phyloP scores from a whole-genome alignment of 208 protist genomes.

The Naegleria gruberi region DNA sequence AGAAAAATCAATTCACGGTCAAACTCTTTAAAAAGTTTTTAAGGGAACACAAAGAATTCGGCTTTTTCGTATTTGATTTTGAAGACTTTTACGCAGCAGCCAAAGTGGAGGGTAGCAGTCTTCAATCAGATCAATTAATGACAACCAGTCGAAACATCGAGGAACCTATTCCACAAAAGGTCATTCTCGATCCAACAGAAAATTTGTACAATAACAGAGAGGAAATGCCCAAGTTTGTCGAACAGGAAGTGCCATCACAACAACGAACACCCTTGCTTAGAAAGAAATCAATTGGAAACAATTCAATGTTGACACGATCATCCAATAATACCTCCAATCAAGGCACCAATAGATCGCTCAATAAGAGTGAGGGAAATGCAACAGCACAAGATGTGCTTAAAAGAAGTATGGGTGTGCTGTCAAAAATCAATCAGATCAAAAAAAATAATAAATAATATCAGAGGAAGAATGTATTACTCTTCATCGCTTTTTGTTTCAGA shows the following conservation, averaged over 20 bases:
- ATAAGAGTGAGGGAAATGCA: not conserved
- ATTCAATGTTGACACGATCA: not conserved
- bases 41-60: conserved; percentile 14
- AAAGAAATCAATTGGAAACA: not conserved
- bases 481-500: not conserved
- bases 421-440: not conserved
- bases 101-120: not conserved
- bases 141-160: no score
- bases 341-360: not conserved
- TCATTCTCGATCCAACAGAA: not conserved
- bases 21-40: conserved; percentile 10
- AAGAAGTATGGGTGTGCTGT: not conserved
- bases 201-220: not conserved
- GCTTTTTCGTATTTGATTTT: not conserved
- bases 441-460: not conserved
- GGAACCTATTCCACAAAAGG: not conserved
- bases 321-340: not conserved
- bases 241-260: not conserved
- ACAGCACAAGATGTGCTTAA: not conserved
- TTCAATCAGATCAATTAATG: no score
- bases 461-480: not conserved
- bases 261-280: not conserved
- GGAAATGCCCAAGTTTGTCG: not conserved
- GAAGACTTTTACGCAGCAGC: not conserved
- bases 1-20: not conserved